Base-by-base conservation (phyloP, 2,329 filamentous ascomycete genomes). In the Metarhizium rileyi region DNA sequence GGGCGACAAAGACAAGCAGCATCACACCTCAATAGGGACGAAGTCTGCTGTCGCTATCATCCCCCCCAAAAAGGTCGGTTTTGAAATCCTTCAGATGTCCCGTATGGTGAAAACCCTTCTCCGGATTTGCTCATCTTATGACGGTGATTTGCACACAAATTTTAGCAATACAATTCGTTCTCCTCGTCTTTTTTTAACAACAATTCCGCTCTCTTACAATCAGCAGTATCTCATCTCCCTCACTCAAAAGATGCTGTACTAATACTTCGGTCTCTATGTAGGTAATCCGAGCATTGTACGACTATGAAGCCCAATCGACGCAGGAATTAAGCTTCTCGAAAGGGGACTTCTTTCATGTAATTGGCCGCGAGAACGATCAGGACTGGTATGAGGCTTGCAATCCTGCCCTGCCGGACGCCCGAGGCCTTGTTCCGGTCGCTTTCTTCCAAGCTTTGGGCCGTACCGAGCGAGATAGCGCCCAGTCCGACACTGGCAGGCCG, bases 381-480 rank as follows among this genome's bases (percentile, higher is more conserved):
- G 89, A 96, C 65, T 98, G 93, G 91, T 98, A 96, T 76, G 93
- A 97, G 70, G 93, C 91, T 50, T 97, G 90, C 76, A 98, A 98
- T 65, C 93, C 93, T 53, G 80, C 87, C 46, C 76, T 95, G 56
- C 89, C 87, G 61, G 86, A 86, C 69, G 88, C 89, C 46, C 83
- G 90, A 57, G 93, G 93, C 53, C 78, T 98, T 53, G 93, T 98
- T 42, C 93, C 93, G 7, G 93, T 96, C 51, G 81, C 85, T 51
- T 96, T 90, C 70, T 98, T 98, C 69, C 90, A 97, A 67, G 80
- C 84, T 36, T 80, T 98, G 45, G 90, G 90, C 56, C 91, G 93
- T 71, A 95, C 87, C 56, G 90, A 95, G 69, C 79, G 91, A 65
- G 87, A 96, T 67, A 95, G 90, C 69, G 83, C 78, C 50, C 83